Evolutionary conservation across 164 flowering plant species (phyloP), one percentile per base, ranked within the genome.

Genomic region (Tinospora cordifolia): DNA sequence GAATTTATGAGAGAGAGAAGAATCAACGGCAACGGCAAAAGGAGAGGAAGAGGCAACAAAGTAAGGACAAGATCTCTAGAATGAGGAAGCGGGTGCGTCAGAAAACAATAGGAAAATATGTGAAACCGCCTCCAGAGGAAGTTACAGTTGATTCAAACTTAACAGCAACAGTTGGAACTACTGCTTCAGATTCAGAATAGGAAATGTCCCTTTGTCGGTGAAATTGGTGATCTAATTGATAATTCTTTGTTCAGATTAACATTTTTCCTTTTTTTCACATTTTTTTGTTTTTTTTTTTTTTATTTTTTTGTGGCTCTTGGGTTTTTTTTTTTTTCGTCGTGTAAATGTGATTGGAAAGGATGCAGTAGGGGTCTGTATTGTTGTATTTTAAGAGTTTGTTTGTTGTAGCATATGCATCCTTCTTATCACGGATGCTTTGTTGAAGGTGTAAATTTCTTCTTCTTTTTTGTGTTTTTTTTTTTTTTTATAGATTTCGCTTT

Each of bases 1-100:
- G 98, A 3, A 75, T 88, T 3, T 84, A 74, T 57, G 98, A 91
- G 75, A 91, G 84, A 71, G 99, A 95, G 76, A 86, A 84, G 77
- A 79, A 77, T 63, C 74, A 44, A 49, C 79, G 87, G 54, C 79
- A 80, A n/a, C 71, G 69, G 39, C 84, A 85, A 71, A 92, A 87
- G 58, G 96, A 87, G 71, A 82, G 77, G 75, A 85, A 81, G 81
- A 86, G 75, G 77, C 87, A 86, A 71, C 77, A 80, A 68, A 91
- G 91, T 66, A 88, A 77, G 67, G 97, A 87, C 12, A 95, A 95
- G 63, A 72, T 84, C 0, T 26, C 69, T 4, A 83, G 98, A 62
- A 91, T 89, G 62, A 83, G 81, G 72, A 79, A 3, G n/a, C 78
- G 88, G 27, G 64, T 69, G 2, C 90, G 69, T 58, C 98, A 92